Evolutionary conservation across 169 alveolate genomes (phyloP).

Genomic region (Cryptosporidium felis): DNA sequence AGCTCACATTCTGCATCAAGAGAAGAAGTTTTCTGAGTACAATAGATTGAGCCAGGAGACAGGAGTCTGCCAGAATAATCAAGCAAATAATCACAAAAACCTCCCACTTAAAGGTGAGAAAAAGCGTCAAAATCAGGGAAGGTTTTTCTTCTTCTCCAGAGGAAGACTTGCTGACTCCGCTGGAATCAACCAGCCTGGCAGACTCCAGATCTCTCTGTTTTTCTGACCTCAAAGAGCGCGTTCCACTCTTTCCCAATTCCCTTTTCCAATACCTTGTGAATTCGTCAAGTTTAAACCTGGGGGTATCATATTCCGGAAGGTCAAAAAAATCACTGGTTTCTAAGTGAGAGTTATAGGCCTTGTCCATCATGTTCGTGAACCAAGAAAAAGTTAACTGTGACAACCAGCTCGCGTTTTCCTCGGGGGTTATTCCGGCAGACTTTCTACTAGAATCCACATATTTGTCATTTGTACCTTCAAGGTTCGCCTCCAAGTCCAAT

Average conservation of each 20-base stretch:
- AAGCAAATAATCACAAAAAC: not conserved
- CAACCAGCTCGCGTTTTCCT: slow-evolving; percentile 65
- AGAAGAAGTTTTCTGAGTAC: slow-evolving; percentile 27
- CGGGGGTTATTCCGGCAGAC: slow-evolving; percentile 30
- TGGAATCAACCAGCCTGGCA: not conserved
- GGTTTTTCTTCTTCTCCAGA: slow-evolving; percentile 1
- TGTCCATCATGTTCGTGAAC: slow-evolving; percentile 62
- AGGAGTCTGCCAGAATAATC: slow-evolving; percentile 45
- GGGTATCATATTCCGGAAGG: slow-evolving; percentile 61
- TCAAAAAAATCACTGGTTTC: slow-evolving; percentile 36
- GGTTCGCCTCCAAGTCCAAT: not conserved
- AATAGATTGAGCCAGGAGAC: slow-evolving; percentile 54
- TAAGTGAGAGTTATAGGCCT: slow-evolving; percentile 41
- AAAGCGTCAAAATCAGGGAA: not conserved
- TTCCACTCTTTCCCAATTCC: slow-evolving; percentile 14
- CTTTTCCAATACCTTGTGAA: slow-evolving; percentile 41
- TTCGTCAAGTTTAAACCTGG: slow-evolving; percentile 16
- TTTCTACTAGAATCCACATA: not conserved
- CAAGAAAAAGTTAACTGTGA: slow-evolving; percentile 71
- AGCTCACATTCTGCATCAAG: slow-evolving; percentile 15
- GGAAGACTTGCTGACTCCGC: not conserved
- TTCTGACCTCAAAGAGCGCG: not conserved
- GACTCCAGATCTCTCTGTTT: not conserved
- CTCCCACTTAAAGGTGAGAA: slow-evolving; percentile 51
- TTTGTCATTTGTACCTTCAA: not conserved